phyloP scores from a whole-genome alignment of 2,329 filamentous ascomycete species.

The Graphiopsis chlorocephala region DNA sequence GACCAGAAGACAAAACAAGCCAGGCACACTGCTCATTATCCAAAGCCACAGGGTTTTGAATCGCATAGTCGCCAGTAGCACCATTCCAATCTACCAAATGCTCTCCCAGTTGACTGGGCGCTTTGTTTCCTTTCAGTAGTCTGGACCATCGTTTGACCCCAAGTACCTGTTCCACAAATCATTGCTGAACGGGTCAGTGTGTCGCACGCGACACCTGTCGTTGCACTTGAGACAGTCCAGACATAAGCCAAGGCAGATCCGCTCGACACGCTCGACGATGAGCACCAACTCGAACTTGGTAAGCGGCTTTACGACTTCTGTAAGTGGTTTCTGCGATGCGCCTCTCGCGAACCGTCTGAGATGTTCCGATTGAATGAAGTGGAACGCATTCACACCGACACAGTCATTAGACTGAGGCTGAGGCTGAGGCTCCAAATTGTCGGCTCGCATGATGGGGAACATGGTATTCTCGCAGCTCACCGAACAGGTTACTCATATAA shows the following conservation, averaged over 20 bases:
- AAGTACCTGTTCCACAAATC: neutral
- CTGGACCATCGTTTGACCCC: neutral
- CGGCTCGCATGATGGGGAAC: constrained; percentile 3
- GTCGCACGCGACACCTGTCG: neutral
- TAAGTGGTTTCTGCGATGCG: neutral
- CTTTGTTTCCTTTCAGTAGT: neutral
- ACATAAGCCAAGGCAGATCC: constrained; percentile 9
- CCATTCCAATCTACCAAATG: neutral
- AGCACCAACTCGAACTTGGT: neutral
- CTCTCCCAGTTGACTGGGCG: neutral
- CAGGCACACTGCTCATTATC: neutral
- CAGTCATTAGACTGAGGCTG: too few species aligned
- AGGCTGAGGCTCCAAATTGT: too few species aligned
- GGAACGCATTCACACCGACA: too few species aligned
- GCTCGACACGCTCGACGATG: neutral
- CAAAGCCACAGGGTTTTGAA: neutral
- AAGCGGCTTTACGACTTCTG: neutral
- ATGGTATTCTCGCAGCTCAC: neutral
- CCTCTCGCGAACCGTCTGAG: neutral
- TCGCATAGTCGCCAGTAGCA: neutral
- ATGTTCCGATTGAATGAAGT: too few species aligned
- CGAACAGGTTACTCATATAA: neutral
- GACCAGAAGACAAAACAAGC: neutral
- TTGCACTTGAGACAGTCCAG: constrained; percentile 16
- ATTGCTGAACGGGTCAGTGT: neutral